Percentiles rank a stretch among this genome's conserved stretches.
These are phyloP conservation scores for Lentinula edodes DNA, from an alignment of 768 basidiomycete species.

Conservation along the genomic window DNA sequence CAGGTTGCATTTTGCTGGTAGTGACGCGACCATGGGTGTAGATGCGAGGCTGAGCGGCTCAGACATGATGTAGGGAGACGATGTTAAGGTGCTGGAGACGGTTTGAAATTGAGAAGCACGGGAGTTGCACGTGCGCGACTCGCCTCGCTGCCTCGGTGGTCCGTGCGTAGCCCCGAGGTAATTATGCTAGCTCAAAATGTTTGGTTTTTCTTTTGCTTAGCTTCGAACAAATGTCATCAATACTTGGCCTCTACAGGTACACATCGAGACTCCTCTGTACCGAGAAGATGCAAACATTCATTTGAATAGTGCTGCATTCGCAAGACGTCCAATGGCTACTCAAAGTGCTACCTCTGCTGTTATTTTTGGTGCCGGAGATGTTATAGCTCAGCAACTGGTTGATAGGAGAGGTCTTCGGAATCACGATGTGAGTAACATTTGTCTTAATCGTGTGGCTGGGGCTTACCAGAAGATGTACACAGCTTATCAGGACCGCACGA, in stretches of 20 bases:
- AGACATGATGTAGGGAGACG: background rate
- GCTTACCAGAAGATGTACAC: background rate
- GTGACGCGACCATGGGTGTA: background rate
- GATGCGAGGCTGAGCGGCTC: background rate
- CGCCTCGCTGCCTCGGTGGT: background rate
- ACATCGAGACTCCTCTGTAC: background rate
- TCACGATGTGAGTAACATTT: conserved; percentile 42
- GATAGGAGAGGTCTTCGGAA: conserved; percentile 44
- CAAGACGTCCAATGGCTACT: conserved; percentile 29
- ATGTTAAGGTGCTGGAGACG: too few species aligned
- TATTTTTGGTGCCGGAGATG: conserved; percentile 48
- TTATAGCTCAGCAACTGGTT: conserved; percentile 61
- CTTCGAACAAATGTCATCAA: background rate
- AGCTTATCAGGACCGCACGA: conserved; percentile 29
- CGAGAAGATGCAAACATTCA: background rate
- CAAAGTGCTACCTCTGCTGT: conserved; percentile 24
- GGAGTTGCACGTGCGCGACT: background rate
- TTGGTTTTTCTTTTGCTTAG: background rate
- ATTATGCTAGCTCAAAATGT: background rate
- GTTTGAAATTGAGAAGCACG: background rate
- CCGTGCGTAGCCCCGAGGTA: background rate
- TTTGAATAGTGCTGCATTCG: conserved; percentile 28
- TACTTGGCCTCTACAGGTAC: background rate
- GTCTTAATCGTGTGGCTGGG: background rate
- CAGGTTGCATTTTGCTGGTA: background rate